Base-by-base conservation (phyloP, 2,329 filamentous ascomycete genomes). In the Microdochium paspali region DNA sequence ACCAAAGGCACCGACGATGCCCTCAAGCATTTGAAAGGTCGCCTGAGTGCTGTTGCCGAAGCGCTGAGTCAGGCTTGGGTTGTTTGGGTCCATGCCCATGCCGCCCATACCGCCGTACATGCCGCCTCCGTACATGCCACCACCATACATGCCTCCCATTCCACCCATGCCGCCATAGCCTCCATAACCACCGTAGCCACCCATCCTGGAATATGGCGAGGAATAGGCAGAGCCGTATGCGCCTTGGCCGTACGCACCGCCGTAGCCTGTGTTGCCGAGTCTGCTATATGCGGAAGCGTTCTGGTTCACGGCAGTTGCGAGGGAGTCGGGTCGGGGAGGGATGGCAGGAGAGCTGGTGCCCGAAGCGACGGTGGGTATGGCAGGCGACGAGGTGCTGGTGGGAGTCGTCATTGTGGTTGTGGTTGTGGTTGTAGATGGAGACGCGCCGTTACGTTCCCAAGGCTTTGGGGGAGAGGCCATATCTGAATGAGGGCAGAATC, bases 21-120 rank as follows among this genome's bases (percentile, higher is more conserved):
- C 93, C 70, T 98, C 93, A 46, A 98, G 89, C 77, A 98, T 89
- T 73, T 97, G 93, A 62, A 98, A 98, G 0, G 93, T 98, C 10
- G 91, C 88, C 58, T 93, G 87, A 0, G 94, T 98, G 71, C 87
- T 93, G 66, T 95, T 90, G 63, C 84, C 88, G 73, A 97, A 96
- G 46, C 87, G 85, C 62, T 94, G 87, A n/a, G 91, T 96, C 64
- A 98, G 72, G 67, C 90, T 96, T 24, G 89, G 87, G 64, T 95
- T 89, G 63, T 94, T 94, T 24, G 87, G 85, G 62, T 87, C 81
- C 42, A 65, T 64, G 3, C 63, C 66, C 50, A 65, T 63, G 4
- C 72, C 73, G 24, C 69, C 67, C 64, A 72, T 70, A 25, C 68
- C 57, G 44, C 64, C 64, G 47, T 66, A 64, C 60, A 63, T 64